These are phyloP conservation scores for Apophysomyces elegans DNA, from an alignment of 371 early-diverging fungal species.

Conservation along the genomic window DNA sequence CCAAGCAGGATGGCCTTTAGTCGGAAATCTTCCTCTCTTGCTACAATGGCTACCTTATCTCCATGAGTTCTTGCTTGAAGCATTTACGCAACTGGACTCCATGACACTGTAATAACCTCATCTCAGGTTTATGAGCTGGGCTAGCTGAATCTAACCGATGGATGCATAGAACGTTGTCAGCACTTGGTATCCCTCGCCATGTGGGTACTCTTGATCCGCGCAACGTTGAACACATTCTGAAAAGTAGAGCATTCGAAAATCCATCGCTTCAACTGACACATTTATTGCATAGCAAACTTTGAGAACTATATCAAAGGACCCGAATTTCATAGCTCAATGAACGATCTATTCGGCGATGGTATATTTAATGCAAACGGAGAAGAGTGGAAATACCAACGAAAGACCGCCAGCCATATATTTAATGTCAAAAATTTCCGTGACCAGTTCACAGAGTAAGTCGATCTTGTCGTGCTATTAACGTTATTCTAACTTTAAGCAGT, in stretches of 20 bases:
- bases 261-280: not conserved
- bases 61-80: conserved; percentile 9
- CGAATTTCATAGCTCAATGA: conserved; percentile 26
- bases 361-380: conserved; percentile 77
- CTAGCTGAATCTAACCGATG: not conserved
- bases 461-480: not conserved
- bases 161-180: conserved; percentile 26
- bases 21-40: conserved; percentile 15
- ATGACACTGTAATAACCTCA: conserved; percentile 26
- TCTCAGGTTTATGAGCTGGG: not conserved
- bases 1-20: conserved; percentile 18
- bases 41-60: conserved; percentile 12
- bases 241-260: conserved; percentile 20
- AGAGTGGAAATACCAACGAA: conserved; percentile 36
- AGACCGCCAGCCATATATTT: conserved; percentile 50
- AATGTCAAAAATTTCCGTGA: conserved; percentile 56
- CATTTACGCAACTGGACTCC: conserved; percentile 21
- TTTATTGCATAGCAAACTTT: conserved; percentile 34
- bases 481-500: conserved; percentile 17
- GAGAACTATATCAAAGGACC: conserved; percentile 53
- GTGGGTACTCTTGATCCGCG: conserved; percentile 48
- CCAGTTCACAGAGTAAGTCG: conserved; percentile 48
- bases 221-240: conserved; percentile 46
- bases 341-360: conserved; percentile 44
- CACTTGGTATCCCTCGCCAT: conserved; percentile 33